Conservation (phyloP, 1,139 yeast species). For the Diutina ranongensis region DNA sequence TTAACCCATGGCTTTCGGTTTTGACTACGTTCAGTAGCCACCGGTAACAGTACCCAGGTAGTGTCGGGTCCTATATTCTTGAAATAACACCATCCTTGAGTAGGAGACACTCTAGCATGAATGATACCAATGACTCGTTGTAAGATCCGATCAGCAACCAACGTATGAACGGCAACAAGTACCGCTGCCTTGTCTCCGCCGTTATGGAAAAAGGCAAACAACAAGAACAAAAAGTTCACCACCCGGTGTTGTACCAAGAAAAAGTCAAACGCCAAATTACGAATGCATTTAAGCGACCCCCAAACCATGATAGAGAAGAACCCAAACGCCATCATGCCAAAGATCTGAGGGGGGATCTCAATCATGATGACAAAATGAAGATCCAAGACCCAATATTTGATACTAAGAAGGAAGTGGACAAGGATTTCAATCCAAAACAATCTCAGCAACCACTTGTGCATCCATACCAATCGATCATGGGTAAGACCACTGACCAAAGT, state of each 20-base stretch:
- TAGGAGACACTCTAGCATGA: slow-evolving; percentile 26
- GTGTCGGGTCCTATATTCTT: slow-evolving; percentile 32
- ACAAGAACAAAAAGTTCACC: slow-evolving; percentile 30
- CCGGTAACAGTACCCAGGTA: slow-evolving; percentile 26
- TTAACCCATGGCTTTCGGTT: slow-evolving; percentile 19
- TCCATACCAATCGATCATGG: slow-evolving; percentile 25
- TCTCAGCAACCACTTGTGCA: slow-evolving; percentile 37
- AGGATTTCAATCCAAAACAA: slow-evolving; percentile 27
- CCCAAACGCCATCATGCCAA: slow-evolving; percentile 36
- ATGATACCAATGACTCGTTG: slow-evolving; percentile 20
- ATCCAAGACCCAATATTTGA: slow-evolving; percentile 27
- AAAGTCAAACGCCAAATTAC: slow-evolving; percentile 32
- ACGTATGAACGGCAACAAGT: slow-evolving; percentile 30
- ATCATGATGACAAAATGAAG: slow-evolving; percentile 29
- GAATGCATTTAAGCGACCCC: slow-evolving; percentile 25
- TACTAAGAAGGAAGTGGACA: slow-evolving; percentile 23
- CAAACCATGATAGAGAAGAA: slow-evolving; percentile 25
- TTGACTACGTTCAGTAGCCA: slow-evolving; percentile 13
- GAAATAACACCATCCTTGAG: slow-evolving; percentile 27
- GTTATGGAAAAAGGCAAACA: slow-evolving; percentile 33
- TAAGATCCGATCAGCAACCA: slow-evolving; percentile 33
- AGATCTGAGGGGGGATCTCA: slow-evolving; percentile 37
- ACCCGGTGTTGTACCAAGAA: slow-evolving; percentile 34
- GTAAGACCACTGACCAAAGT: slow-evolving; percentile 31
- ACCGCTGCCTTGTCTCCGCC: slow-evolving; percentile 23